These are phyloP conservation scores for Monosporascus sp. DNA, from an alignment of 2,329 filamentous ascomycete genomes.

Conservation along the genomic window DNA sequence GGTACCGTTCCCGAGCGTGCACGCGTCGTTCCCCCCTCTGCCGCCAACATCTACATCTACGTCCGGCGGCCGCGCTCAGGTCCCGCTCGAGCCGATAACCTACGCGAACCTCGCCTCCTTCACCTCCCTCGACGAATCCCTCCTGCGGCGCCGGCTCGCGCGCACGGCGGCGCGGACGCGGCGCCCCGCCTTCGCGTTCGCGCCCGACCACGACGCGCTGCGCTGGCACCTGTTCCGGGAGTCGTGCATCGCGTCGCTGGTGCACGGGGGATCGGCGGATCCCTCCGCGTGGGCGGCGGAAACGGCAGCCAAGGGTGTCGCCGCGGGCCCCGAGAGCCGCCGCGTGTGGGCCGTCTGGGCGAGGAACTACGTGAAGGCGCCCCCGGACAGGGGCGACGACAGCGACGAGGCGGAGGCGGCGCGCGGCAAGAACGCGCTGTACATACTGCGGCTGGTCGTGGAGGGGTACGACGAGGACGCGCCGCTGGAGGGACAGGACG, in stretches of 20 bases:
- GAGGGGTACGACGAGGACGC: constrained; percentile 35
- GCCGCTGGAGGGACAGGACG: constrained; percentile 1
- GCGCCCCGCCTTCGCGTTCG: constrained; percentile 56
- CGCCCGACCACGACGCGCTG: constrained; percentile 63
- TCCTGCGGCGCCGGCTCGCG: constrained; percentile 51
- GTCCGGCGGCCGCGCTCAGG: background rate
- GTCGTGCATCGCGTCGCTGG: constrained; percentile 64
- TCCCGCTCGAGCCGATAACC: constrained; percentile 38
- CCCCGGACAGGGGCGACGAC: no score
- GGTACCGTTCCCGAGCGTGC: constrained; percentile 67
- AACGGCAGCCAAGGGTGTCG: constrained; percentile 64
- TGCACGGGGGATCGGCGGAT: constrained; percentile 37
- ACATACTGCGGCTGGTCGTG: constrained; percentile 64
- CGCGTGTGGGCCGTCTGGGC: constrained; percentile 74
- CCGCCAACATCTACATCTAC: constrained; percentile 19
- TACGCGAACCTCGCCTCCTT: constrained; percentile 57
- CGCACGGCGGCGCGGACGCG: constrained; percentile 26
- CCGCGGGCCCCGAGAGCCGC: constrained; percentile 31
- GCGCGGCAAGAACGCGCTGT: constrained; percentile 55
- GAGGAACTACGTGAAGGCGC: constrained; percentile 53
- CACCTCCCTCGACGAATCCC: constrained; percentile 58
- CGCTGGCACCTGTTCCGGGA: constrained; percentile 78
- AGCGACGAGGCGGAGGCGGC: constrained; percentile 41
- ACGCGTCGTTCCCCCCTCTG: constrained; percentile 57
- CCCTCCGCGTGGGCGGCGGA: constrained; percentile 16